Evolutionary conservation across 2,329 filamentous ascomycete genomes (phyloP).

Genomic region (Leptographium radiaticola): DNA sequence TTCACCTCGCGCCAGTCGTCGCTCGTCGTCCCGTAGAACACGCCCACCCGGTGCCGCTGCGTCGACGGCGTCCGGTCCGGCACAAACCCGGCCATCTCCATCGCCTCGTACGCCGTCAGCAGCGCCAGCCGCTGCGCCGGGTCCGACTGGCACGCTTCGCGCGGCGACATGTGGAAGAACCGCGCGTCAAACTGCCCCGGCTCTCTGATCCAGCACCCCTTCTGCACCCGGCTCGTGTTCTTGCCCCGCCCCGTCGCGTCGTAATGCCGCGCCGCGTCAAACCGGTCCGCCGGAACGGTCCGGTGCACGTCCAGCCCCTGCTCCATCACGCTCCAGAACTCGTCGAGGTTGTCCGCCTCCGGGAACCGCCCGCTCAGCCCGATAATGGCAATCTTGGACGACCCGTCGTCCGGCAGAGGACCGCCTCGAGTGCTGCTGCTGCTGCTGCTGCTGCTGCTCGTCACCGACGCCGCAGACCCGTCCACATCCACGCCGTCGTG

Average conservation of each 20-base stretch:
- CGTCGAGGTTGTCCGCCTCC: background rate
- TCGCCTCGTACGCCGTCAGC: slow-evolving; percentile 64
- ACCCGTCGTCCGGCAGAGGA: no score
- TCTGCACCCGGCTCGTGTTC: background rate
- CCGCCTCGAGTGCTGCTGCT: background rate
- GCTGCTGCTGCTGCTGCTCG: background rate
- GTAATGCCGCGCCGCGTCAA: background rate
- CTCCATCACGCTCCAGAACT: background rate
- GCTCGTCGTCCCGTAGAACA: slow-evolving; percentile 60
- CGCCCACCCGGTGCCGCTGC: slow-evolving; percentile 47
- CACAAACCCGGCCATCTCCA: slow-evolving; percentile 68
- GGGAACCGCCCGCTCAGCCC: background rate
- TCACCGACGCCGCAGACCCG: background rate
- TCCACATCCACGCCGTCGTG: no score
- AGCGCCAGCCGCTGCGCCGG: slow-evolving; percentile 67
- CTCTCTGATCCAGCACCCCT: slow-evolving; percentile 53
- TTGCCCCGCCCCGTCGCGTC: background rate
- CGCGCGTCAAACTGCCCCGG: slow-evolving; percentile 64
- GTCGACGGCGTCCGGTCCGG: slow-evolving; percentile 60
- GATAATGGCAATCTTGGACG: background rate
- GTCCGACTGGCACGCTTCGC: slow-evolving; percentile 60
- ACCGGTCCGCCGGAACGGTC: background rate
- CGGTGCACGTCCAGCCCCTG: background rate
- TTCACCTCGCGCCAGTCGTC: slow-evolving; percentile 69
- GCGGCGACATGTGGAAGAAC: slow-evolving; percentile 55